A percentile compares a stretch with the other conserved stretches of the same genome.
phyloP scores from a whole-genome alignment of 2,329 filamentous ascomycete species.

The Sclerotinia sclerotiorum region DNA sequence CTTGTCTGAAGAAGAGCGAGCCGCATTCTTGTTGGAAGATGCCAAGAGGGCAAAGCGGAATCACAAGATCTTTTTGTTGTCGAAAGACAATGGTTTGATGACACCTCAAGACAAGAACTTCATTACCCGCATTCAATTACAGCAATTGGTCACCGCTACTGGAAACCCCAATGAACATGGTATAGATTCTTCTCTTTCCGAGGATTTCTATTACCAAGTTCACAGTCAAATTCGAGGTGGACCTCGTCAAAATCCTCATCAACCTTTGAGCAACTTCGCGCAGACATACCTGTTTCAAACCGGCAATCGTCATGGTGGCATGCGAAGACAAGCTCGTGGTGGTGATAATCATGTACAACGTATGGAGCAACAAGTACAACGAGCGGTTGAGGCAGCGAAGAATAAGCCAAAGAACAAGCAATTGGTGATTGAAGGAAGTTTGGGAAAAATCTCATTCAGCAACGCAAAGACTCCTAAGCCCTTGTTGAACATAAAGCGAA shows the following conservation, averaged over 20 bases:
- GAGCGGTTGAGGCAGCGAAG: constrained; percentile 95
- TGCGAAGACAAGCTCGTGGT: constrained; percentile 73
- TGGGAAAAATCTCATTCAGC: constrained; percentile 98
- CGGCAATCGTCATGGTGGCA: constrained; percentile 74
- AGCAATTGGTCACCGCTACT: constrained; percentile 90
- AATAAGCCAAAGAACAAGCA: constrained; percentile 97
- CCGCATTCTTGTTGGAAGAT: constrained; percentile 82
- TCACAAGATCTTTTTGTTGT: constrained; percentile 93
- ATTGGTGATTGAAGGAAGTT: constrained; percentile 89
- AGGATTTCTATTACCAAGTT: constrained; percentile 99
- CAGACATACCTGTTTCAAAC: constrained; percentile 98
- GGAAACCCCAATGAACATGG: constrained; percentile 80
- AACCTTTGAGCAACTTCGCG: constrained; percentile 92
- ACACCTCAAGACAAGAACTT: constrained; percentile 99
- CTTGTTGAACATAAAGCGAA: constrained; percentile 89
- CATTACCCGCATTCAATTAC: constrained; percentile 94
- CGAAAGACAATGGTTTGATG: constrained; percentile 95
- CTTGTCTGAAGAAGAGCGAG: constrained; percentile 80
- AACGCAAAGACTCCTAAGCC: constrained; percentile 97
- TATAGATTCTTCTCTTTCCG: constrained; percentile 75
- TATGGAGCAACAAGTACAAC: constrained; percentile 98
- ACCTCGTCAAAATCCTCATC: constrained; percentile 85
- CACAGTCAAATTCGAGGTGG: constrained; percentile 91
- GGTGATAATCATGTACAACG: constrained; percentile 97
- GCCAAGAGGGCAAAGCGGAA: constrained; percentile 95